These are phyloP conservation scores for Colletotrichum orchidophilum DNA, from an alignment of 2,329 filamentous ascomycete genomes.

Conservation along the genomic window DNA sequence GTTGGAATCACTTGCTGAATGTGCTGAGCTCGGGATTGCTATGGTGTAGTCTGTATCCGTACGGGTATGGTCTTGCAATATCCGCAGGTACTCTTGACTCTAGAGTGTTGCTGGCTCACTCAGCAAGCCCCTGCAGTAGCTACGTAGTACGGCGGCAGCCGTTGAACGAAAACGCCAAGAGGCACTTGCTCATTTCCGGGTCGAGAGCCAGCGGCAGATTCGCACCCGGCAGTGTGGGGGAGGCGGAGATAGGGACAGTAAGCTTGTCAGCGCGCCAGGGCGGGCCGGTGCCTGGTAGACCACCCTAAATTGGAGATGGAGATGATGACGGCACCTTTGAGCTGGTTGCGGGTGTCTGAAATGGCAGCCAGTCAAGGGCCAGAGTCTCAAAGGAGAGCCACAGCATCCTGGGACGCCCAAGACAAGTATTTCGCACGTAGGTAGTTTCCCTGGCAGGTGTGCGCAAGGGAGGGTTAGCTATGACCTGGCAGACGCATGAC, in stretches of 20 bases:
- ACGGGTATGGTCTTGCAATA: too few relatives aligned
- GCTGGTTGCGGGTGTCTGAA: background rate
- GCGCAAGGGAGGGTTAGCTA: background rate
- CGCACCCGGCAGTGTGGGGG: conserved; percentile 9
- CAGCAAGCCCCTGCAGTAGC: conserved; percentile 3
- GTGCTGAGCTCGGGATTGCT: background rate
- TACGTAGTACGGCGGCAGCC: background rate
- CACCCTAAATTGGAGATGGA: background rate
- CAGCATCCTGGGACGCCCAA: background rate
- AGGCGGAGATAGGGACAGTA: conserved; percentile 3
- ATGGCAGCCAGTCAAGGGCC: background rate
- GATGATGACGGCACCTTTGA: background rate
- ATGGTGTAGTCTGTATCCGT: background rate
- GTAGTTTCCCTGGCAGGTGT: background rate
- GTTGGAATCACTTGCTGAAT: background rate
- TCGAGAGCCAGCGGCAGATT: conserved; percentile 11
- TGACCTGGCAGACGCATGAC: conserved; percentile 1
- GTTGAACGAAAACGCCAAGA: conserved; percentile 17
- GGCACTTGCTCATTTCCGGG: background rate
- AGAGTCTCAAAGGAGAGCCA: background rate
- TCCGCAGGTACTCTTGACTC: background rate
- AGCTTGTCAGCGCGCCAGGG: conserved; percentile 11
- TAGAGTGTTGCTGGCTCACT: background rate
- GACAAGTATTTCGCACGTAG: background rate
- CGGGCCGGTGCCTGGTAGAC: conserved; percentile 4